Base-by-base conservation (phyloP, 2,329 filamentous ascomycete species). In the Penicillium verrucosum region DNA sequence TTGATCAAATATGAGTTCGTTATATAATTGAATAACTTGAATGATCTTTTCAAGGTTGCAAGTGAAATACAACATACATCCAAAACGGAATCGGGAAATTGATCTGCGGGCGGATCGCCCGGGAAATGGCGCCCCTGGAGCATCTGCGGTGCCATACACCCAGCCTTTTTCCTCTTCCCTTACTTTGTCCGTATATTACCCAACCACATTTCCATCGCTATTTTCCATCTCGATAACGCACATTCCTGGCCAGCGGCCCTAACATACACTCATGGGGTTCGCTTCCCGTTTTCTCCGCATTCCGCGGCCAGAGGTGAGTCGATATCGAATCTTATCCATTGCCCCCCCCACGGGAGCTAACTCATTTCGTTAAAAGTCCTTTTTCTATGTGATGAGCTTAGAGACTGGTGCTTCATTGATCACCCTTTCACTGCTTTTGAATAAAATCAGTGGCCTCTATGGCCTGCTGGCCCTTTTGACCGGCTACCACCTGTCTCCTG, bases 361-460 rank as follows among this genome's bases (percentile, higher is more conserved):
- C 60, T 52, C 27, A 57, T 51, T 60, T 53, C 34, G 49, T 60
- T 18, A 50, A 72, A 72, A 96, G 92, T 88, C 85, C 45, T 93
- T 96, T 73, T 84, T 96, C 63, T 90, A 90, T 71, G 80, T 92
- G 69, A 88, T 96, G 80, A 90, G 89, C 70, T 85, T 97, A 53
- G 89, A 90, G 67, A 93, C 90, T 34, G 92, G 90, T 64, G 88
- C 90, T 45, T 90, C 94, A 66, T 83, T 97, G 68, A 91, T 96
- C 68, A 87, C 89, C 5, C 81, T 94, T 60, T 86, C 89, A 11
- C 84, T 96, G 62, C 82, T 95, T 54, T 87, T 97, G 78, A 97
- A 97, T 82, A 96, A 96, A 76, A 85, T 92, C 64, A 93, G 90
- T 48, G 92, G 92, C 56, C 81, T 96, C 65, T 97, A 96, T 75